Percentiles rank a stretch among this genome's conserved stretches.
These are phyloP conservation scores for Infundibulicybe gibba DNA, from an alignment of 768 basidiomycete species.

Conservation along the genomic window DNA sequence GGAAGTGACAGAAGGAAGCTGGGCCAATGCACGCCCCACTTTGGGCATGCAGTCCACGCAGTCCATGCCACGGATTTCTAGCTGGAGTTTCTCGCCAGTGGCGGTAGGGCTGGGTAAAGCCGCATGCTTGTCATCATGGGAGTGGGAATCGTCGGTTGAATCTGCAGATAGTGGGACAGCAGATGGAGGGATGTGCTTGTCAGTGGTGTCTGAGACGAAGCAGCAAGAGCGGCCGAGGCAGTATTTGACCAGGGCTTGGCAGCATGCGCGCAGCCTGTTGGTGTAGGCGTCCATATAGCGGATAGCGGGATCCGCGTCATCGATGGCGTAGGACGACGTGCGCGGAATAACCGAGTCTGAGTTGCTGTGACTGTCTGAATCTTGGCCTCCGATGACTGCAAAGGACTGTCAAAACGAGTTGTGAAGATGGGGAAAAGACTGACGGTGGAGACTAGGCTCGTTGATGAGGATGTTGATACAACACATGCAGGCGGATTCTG, in stretches of 20 bases:
- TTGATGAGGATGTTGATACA: slow-evolving; percentile 2
- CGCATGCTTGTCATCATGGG: background rate
- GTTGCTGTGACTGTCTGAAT: too few relatives aligned
- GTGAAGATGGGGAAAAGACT: background rate
- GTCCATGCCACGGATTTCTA: slow-evolving; percentile 19
- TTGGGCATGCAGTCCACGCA: slow-evolving; percentile 14
- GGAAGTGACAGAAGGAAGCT: slow-evolving; percentile 12
- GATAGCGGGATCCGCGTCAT: background rate
- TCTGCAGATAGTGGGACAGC: too few relatives aligned
- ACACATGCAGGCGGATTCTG: slow-evolving; percentile 4
- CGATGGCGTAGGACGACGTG: too few relatives aligned
- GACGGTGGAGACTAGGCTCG: background rate
- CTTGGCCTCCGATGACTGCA: too few relatives aligned
- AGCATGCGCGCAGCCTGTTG: slow-evolving; percentile 1
- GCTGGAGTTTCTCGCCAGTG: slow-evolving; percentile 9
- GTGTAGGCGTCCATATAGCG: background rate
- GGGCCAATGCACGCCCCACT: slow-evolving; percentile 11
- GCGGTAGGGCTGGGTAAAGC: background rate
- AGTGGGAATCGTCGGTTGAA: too few relatives aligned
- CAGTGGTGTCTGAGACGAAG: too few relatives aligned
- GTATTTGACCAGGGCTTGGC: slow-evolving; percentile 1
- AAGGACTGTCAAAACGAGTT: too few relatives aligned
- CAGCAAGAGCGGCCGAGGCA: background rate
- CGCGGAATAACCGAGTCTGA: too few relatives aligned
- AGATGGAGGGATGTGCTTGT: too few relatives aligned